Evolutionary conservation across 306 rosid genomes (phyloP).

Genomic region (Acacia acuminata): DNA sequence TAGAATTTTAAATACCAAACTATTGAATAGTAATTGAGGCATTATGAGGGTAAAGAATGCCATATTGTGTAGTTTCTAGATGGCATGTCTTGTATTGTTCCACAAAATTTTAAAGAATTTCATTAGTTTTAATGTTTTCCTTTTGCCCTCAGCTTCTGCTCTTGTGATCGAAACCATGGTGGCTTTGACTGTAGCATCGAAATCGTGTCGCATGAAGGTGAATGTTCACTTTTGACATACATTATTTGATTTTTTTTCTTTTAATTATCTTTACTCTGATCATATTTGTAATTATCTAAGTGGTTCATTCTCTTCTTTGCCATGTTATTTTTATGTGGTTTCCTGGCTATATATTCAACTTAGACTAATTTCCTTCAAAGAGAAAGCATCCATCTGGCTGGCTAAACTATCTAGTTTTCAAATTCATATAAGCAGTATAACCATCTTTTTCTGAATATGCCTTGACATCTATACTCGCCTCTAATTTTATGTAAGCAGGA

Average conservation of each 20-base stretch:
- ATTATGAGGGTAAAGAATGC: not conserved
- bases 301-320: not conserved
- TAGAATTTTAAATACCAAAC: not conserved
- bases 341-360: conserved; percentile 1
- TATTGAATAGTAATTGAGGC: conserved; percentile 2
- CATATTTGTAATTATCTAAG: not conserved
- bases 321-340: conserved; percentile 11
- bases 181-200: conserved; percentile 96
- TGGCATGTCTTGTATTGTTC: conserved; percentile 22
- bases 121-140: conserved; percentile 9
- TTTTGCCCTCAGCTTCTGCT: conserved; percentile 73
- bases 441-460: not conserved
- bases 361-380: not conserved
- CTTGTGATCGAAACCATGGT: conserved; percentile 91
- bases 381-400: conserved; percentile 13
- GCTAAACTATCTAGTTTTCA: not conserved
- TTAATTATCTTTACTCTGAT: not conserved
- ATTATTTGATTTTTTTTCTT: not conserved
- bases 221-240: not conserved
- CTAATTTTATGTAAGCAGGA: not conserved
- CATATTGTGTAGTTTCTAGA: not conserved
- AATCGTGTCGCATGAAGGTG: conserved; percentile 74
- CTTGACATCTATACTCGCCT: not conserved
- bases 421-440: not conserved
- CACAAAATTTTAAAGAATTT: conserved; percentile 16